phyloP scores from a whole-genome alignment of 108 stramenopile genomes.

The Pseudonitzschia delicatissima region DNA sequence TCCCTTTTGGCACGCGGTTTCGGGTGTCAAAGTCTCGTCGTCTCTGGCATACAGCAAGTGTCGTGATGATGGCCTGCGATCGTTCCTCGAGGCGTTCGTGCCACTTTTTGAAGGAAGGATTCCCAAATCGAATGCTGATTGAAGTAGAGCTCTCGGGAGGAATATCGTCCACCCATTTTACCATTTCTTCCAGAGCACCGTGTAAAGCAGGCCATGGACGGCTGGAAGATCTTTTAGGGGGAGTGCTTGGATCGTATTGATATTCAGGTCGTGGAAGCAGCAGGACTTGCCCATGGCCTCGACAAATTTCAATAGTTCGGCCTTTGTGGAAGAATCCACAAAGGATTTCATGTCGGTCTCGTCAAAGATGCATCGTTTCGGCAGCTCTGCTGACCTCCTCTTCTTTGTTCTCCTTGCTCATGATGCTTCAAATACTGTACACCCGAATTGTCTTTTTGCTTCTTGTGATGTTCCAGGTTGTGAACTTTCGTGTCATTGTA shows the following conservation, averaged over 20 bases:
- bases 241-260: conserved; percentile 42
- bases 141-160: conserved; percentile 38
- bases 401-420: neutral
- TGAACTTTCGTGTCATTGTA: too few species aligned
- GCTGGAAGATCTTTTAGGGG: conserved; percentile 57
- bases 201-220: conserved; percentile 78
- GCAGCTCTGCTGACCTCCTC: neutral
- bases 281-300: conserved; percentile 75
- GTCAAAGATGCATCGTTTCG: conserved; percentile 66
- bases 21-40: conserved; percentile 25
- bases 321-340: conserved; percentile 49
- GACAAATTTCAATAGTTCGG: conserved; percentile 62
- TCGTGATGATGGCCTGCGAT: conserved; percentile 51
- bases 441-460: too few species aligned
- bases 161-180: conserved; percentile 67
- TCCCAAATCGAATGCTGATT: conserved; percentile 65
- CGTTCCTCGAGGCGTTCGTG: conserved; percentile 64
- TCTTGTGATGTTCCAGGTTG: too few species aligned
- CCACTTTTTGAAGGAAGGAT: conserved; percentile 78
- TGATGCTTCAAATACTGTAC: too few species aligned
- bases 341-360: conserved; percentile 76
- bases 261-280: conserved; percentile 13
- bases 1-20: conserved; percentile 49
- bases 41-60: conserved; percentile 50
- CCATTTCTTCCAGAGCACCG: conserved; percentile 61